Conservation (phyloP, 768 basidiomycete genomes). For the Mycena indigotica region DNA sequence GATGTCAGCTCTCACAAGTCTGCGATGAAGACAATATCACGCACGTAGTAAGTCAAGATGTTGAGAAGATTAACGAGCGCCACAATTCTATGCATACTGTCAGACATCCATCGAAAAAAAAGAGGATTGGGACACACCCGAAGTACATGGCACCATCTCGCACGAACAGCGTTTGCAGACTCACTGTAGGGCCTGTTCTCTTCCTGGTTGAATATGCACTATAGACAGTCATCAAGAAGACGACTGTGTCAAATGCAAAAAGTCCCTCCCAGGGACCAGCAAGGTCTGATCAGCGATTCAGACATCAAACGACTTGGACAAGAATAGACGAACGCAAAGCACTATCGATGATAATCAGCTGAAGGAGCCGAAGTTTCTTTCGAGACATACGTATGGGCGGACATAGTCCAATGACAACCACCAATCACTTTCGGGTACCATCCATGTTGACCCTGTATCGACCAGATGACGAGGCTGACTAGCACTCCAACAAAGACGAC, state of each 20-base stretch:
- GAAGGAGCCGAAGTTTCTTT: background rate
- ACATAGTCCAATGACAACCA: conserved; percentile 8
- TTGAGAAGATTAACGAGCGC: conserved; percentile 34
- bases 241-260: conserved; percentile 32
- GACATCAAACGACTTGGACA: no score
- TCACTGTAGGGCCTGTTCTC: background rate
- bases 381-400: conserved; percentile 3
- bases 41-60: conserved; percentile 37
- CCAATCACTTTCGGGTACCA: background rate
- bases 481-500: background rate
- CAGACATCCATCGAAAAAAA: background rate
- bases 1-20: conserved; percentile 6
- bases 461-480: background rate
- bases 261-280: conserved; percentile 38
- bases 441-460: conserved; percentile 1
- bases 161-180: conserved; percentile 28
- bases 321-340: conserved; percentile 3
- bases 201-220: conserved; percentile 28
- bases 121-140: conserved; percentile 31
- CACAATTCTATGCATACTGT: conserved; percentile 31
- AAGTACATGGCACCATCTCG: conserved; percentile 43
- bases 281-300: conserved; percentile 27
- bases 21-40: no score
- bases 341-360: background rate
- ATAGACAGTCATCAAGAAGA: conserved; percentile 34